Evolutionary conservation across 2,329 filamentous ascomycete species (phyloP).

Genomic region (Xylaria sp.): DNA sequence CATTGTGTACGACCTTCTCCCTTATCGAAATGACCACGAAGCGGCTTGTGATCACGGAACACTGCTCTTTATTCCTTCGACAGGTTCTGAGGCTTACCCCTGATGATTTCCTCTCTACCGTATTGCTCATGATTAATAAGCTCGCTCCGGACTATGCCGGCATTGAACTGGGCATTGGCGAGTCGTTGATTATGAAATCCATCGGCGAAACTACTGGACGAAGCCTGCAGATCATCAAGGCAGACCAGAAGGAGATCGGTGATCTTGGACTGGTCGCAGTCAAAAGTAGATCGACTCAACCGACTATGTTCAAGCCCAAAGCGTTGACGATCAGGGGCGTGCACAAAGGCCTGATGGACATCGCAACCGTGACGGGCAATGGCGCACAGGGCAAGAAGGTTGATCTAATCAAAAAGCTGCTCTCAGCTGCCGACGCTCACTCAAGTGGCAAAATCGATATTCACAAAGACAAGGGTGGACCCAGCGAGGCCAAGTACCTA

Average conservation of each 20-base stretch:
- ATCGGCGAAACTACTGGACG: constrained; percentile 94
- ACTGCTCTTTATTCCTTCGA: constrained; percentile 87
- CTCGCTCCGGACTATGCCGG: constrained; percentile 95
- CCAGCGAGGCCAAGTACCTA: constrained; percentile 93
- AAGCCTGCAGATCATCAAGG: constrained; percentile 86
- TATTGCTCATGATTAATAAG: constrained; percentile 97
- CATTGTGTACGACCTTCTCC: constrained; percentile 91
- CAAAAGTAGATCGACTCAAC: constrained; percentile 92
- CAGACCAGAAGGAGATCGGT: constrained; percentile 94
- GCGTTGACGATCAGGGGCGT: constrained; percentile 84
- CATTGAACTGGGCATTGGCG: constrained; percentile 96
- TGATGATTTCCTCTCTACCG: constrained; percentile 81
- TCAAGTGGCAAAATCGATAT: constrained; percentile 82
- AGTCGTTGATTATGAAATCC: constrained; percentile 98
- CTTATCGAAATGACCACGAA: constrained; percentile 95
- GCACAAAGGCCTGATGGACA: constrained; percentile 82
- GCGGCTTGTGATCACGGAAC: constrained; percentile 81
- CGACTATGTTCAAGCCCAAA: constrained; percentile 98
- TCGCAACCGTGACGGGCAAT: constrained; percentile 84
- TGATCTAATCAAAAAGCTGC: constrained; percentile 90
- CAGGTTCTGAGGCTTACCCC: constrained; percentile 94
- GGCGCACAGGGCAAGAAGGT: constrained; percentile 91
- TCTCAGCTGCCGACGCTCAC: constrained; percentile 84
- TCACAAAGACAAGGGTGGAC: constrained; percentile 85
- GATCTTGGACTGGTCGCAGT: constrained; percentile 93